These are phyloP conservation scores for Oenanthe sinensis DNA, from an alignment of 129 eudicot species.

Conservation along the genomic window DNA sequence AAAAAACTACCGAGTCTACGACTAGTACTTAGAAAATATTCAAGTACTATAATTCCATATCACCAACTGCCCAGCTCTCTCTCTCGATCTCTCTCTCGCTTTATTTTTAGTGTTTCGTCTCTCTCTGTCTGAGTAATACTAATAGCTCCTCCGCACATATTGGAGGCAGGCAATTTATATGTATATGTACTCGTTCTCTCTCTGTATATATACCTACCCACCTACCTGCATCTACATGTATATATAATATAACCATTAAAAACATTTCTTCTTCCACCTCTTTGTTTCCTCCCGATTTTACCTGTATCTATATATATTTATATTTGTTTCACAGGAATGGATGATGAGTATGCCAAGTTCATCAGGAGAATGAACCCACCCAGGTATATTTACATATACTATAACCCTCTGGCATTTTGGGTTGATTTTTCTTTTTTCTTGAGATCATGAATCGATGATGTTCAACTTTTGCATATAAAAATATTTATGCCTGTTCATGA, in stretches of 20 bases:
- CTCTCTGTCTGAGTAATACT: background rate
- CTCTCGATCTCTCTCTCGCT: background rate
- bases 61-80: background rate
- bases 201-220: background rate
- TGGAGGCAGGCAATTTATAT: constrained; percentile 21
- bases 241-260: too few relatives aligned
- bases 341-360: constrained; percentile 82
- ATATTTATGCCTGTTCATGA: background rate
- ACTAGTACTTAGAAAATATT: too few relatives aligned
- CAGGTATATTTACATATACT: constrained; percentile 26
- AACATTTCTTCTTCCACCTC: background rate
- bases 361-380: constrained; percentile 91
- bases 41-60: too few relatives aligned
- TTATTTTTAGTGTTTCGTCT: background rate
- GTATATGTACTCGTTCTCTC: background rate
- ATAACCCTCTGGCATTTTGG: background rate
- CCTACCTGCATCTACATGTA: background rate
- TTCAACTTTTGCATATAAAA: too few relatives aligned
- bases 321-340: constrained; percentile 25
- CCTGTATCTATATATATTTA: background rate
- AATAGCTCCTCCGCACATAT: constrained; percentile 27
- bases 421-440: background rate
- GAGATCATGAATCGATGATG: background rate
- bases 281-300: background rate
- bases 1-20: too few relatives aligned